These are phyloP conservation scores for Chlorella variabilis DNA, from an alignment of 163 green algal species.

Conservation along the genomic window DNA sequence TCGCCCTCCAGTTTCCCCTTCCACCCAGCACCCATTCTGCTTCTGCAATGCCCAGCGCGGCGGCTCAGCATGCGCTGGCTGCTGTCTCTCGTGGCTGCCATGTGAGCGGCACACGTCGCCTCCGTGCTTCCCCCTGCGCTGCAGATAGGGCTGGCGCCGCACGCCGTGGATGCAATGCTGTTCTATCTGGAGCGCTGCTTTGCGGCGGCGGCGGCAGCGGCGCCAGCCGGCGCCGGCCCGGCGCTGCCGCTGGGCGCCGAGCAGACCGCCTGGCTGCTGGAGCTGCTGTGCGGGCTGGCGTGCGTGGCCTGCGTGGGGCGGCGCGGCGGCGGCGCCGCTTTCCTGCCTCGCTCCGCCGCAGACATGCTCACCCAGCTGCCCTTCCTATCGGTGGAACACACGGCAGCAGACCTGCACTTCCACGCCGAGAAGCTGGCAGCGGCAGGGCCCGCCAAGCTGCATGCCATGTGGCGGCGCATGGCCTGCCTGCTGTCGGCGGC, in stretches of 20 bases:
- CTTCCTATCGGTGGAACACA: constrained; percentile 3
- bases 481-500: background rate
- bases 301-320: background rate
- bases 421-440: background rate
- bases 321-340: background rate
- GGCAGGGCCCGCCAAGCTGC: background rate
- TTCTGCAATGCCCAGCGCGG: no score
- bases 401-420: background rate
- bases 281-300: constrained; percentile 25
- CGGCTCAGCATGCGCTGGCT: no score
- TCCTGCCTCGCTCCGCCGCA: background rate
- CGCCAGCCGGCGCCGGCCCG: no score
- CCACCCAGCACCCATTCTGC: no score
- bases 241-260: background rate
- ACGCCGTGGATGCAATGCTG: constrained; percentile 24
- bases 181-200: constrained; percentile 43
- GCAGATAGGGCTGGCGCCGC: background rate
- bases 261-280: constrained; percentile 18
- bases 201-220: background rate
- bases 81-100: no score
- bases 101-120: no score
- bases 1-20: no score
- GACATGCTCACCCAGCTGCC: constrained; percentile 24
- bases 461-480: background rate
- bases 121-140: no score